phyloP scores from a whole-genome alignment of 208 protist genomes.

The Trypanosoma avium region DNA sequence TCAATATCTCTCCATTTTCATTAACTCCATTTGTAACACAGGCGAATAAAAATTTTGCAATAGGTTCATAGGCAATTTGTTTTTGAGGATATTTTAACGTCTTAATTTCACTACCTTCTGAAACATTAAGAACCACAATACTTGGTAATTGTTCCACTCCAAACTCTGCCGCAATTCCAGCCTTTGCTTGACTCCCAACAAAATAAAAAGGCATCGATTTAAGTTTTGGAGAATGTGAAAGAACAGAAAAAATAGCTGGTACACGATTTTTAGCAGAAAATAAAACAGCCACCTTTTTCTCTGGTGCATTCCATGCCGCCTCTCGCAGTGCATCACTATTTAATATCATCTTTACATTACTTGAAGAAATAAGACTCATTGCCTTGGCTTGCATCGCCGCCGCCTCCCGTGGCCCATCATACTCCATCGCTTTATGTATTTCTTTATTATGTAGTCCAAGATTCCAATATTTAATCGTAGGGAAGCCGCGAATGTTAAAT shows the following conservation, averaged over 20 bases:
- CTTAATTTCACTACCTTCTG: conserved; percentile 8
- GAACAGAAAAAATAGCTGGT: conserved; percentile 78
- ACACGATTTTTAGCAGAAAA: conserved; percentile 79
- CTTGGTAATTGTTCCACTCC: conserved; percentile 49
- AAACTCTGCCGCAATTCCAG: conserved; percentile 33
- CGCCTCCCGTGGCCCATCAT: conserved; percentile 66
- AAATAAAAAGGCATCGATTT: conserved; percentile 75
- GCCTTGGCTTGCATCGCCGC: conserved; percentile 60
- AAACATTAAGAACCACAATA: conserved; percentile 51
- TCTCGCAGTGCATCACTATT: conserved; percentile 23
- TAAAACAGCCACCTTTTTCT: conserved; percentile 57
- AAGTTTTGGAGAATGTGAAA: conserved; percentile 71
- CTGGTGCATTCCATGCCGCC: conserved; percentile 34
- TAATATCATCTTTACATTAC: conserved; percentile 31
- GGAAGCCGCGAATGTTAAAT: conserved; percentile 85
- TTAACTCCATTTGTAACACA: conserved; percentile 1
- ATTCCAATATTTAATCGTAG: conserved; percentile 93
- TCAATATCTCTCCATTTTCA: background rate
- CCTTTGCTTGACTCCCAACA: conserved; percentile 31
- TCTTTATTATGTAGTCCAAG: conserved; percentile 66
- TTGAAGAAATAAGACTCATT: conserved; percentile 44
- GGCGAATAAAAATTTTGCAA: conserved; percentile 67
- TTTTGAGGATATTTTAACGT: conserved; percentile 39
- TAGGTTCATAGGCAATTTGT: conserved; percentile 60
- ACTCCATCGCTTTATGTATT: conserved; percentile 54